Evolutionary conservation across 257 asterid genomes (phyloP).

Genomic region (Solanum tacnaense): DNA sequence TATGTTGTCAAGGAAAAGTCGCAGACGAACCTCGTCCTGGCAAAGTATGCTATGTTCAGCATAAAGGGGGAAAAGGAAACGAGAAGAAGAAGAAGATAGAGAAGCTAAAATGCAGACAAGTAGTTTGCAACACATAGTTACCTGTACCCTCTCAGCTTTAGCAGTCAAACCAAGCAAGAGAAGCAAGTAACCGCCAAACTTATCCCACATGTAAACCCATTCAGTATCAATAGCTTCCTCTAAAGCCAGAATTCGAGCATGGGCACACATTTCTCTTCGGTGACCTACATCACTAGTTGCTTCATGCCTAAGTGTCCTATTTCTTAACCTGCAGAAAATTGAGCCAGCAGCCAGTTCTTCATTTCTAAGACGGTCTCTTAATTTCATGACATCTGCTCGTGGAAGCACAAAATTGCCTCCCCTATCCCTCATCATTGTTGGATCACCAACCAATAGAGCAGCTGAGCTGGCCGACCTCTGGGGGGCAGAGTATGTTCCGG

Average conservation of each 20-base stretch:
- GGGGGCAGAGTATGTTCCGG: conserved; percentile 99
- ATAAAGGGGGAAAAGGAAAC: not conserved
- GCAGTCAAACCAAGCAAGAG: conserved; percentile 98
- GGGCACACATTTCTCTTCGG: conserved; percentile 97
- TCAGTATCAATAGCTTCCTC: conserved; percentile 99
- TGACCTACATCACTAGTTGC: conserved; percentile 74
- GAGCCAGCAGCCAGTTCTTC: conserved; percentile 95
- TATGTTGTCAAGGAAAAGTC: conserved; percentile 95
- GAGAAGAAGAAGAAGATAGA: not conserved
- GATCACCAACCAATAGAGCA: conserved; percentile 98
- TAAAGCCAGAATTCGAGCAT: conserved; percentile 92
- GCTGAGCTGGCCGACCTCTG: conserved; percentile 99
- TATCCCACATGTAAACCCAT: conserved; percentile 99
- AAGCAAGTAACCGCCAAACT: conserved; percentile 96
- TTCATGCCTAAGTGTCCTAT: conserved; percentile 58
- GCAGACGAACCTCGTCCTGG: conserved; percentile 95
- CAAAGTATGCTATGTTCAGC: conserved; percentile 7
- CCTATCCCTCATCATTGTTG: conserved; percentile 80
- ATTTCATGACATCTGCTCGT: conserved; percentile 93
- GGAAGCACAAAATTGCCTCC: conserved; percentile 98
- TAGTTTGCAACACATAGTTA: conserved; percentile 12
- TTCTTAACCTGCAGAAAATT: conserved; percentile 47
- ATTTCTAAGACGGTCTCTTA: conserved; percentile 92
- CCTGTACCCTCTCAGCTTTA: conserved; percentile 98
- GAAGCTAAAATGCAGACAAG: not conserved